Evolutionary conservation across 2,329 filamentous ascomycete genomes (phyloP), one percentile per base, ranked within the genome.

Genomic region (Sporothrix variecibatus): DNA sequence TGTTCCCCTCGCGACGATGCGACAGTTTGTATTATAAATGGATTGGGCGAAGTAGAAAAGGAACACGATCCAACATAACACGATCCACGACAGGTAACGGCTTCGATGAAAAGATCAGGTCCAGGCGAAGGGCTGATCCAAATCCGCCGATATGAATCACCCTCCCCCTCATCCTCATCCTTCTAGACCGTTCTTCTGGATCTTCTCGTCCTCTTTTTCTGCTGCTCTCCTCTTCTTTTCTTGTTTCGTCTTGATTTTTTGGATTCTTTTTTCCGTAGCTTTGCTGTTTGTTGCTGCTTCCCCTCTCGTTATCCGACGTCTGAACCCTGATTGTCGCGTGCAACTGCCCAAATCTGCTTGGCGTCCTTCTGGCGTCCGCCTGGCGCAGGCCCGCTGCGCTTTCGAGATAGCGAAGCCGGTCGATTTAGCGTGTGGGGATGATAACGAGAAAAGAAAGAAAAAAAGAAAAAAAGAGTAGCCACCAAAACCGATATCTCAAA

Each of bases 331-430:
- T 68, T 56, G 49, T 72, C 73, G 73, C 70, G 53, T 72, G 70
- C 28, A 72, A 38, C 70, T 74, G 20, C 73, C 73, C n/a, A 26
- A 74, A 72, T 34, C 51, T 69, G 72, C 51, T n/a, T 71, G 56
- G 72, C 53, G 65, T 23, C 23, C 23, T 62, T 26, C 49, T n/a
- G 28, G 34, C 34, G 28, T 23, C 38, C 20, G 20, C 34, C 53
- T 58, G 53, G 23, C 28, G 26, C 58, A 62, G 31, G 31, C 43
- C 43, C 12, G 23, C 23, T 17, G 58, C 38, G 26, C 65, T n/a
- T 56, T 58, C 51, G 23, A 56, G 68, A 58, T 71, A 60, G 68
- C 38, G 51, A 71, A 6, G 34, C 34, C 34, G 68, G 49, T 43
- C n/a, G 28, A 43, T 53, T 26, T 38, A 49, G 58, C 53, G 26